A percentile compares a stretch with the other conserved stretches of the same genome.
These are phyloP conservation scores for Elongisporangium prolatum DNA, from an alignment of 352 stramenopile genomes.

Conservation along the genomic window DNA sequence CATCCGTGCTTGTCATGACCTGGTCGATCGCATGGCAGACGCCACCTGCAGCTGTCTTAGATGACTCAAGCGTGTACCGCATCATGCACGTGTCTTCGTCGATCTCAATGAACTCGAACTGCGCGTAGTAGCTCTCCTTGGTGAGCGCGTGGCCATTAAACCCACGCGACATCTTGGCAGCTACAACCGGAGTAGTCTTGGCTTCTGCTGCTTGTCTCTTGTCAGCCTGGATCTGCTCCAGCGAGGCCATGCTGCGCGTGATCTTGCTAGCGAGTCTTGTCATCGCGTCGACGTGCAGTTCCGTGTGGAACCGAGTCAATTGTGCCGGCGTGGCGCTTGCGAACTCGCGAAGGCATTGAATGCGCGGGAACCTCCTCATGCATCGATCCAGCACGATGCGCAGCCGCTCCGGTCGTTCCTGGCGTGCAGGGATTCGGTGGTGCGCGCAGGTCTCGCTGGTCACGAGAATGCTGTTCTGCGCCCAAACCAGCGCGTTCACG, in stretches of 20 bases:
- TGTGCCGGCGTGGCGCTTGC: constrained; percentile 39
- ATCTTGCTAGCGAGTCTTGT: constrained; percentile 47
- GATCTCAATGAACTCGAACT: constrained; percentile 65
- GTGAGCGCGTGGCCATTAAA: constrained; percentile 13
- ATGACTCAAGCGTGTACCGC: constrained; percentile 56
- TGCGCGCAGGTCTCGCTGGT: constrained; percentile 43
- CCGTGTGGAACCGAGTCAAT: constrained; percentile 50
- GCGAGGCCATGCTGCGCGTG: constrained; percentile 46
- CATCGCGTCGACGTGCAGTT: constrained; percentile 54
- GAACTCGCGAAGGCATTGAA: constrained; percentile 18
- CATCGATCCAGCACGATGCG: constrained; percentile 34
- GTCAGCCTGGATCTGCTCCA: constrained; percentile 25
- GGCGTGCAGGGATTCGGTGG: constrained; percentile 33
- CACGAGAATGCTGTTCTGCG: constrained; percentile 29
- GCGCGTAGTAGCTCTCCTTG: constrained; percentile 46
- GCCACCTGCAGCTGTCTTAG: constrained; percentile 63
- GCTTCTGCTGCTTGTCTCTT: not conserved
- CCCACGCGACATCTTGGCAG: constrained; percentile 3
- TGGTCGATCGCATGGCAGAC: constrained; percentile 72
- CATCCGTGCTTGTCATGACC: constrained; percentile 24
- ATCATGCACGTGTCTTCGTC: constrained; percentile 68
- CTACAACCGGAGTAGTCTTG: not conserved
- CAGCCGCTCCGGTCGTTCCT: constrained; percentile 52
- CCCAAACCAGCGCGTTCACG: constrained; percentile 19
- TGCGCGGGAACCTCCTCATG: constrained; percentile 19